A percentile compares a stretch with the other conserved stretches of the same genome.
Conservation (phyloP, 352 stramenopile genomes). For the Phytophthora melonis region DNA sequence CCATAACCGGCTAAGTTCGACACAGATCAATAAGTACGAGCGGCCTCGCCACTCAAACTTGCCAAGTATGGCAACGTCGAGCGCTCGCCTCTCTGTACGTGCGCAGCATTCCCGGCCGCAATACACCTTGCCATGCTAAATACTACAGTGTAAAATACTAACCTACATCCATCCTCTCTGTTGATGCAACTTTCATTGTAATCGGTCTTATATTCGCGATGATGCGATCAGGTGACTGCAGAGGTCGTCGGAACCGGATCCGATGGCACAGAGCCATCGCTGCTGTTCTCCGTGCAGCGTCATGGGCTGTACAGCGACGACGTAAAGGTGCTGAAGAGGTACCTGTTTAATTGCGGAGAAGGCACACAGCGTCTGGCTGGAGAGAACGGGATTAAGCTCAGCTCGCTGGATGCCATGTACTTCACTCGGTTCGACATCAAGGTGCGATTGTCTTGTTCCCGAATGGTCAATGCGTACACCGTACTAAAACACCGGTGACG, state of each 20-base stretch:
- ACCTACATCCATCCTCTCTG: background rate
- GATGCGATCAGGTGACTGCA: constrained; percentile 45
- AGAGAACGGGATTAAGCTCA: constrained; percentile 78
- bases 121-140: background rate
- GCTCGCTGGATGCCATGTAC: constrained; percentile 72
- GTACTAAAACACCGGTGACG: background rate
- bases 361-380: constrained; percentile 72
- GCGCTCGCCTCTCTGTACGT: constrained; percentile 27
- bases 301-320: constrained; percentile 73
- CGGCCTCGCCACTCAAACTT: constrained; percentile 15
- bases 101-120: background rate
- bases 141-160: background rate
- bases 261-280: constrained; percentile 74
- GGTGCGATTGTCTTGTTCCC: constrained; percentile 31
- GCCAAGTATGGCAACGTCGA: constrained; percentile 11
- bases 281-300: constrained; percentile 74
- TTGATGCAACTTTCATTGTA: background rate
- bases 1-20: constrained; percentile 22
- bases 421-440: constrained; percentile 72
- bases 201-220: constrained; percentile 7
- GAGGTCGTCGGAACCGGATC: constrained; percentile 71
- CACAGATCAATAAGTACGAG: constrained; percentile 19
- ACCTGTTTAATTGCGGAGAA: constrained; percentile 82
- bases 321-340: constrained; percentile 63
- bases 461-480: background rate